phyloP scores from a whole-genome alignment of 1,284 basidiomycete genomes.

The Rhizopogon hawkerae region DNA sequence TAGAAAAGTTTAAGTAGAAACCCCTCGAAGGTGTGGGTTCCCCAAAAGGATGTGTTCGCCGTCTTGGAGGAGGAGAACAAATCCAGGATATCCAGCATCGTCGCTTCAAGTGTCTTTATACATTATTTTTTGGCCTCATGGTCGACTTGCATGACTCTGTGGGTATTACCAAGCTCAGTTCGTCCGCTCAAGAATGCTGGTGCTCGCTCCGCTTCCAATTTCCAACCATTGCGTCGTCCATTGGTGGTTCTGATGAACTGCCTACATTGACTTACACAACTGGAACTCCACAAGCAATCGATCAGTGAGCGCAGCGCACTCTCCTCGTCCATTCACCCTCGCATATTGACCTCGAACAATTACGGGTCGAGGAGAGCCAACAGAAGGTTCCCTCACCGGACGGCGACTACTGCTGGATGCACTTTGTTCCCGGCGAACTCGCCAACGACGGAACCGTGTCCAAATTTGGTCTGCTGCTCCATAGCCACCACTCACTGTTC shows the following conservation, averaged over 20 bases:
- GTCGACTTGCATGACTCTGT: not conserved
- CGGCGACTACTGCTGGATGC: not conserved
- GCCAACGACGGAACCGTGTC: not conserved
- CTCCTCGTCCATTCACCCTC: not conserved
- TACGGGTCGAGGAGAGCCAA: not conserved
- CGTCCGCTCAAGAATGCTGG: not conserved
- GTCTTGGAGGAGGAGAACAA: not conserved
- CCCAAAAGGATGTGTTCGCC: not conserved
- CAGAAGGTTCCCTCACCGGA: not conserved
- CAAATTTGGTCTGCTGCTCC: not conserved
- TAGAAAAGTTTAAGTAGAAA: not conserved
- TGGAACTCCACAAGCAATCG: not conserved
- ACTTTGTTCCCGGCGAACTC: not conserved
- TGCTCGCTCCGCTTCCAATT: not conserved
- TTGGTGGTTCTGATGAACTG: not conserved
- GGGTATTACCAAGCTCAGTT: not conserved
- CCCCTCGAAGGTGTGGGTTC: not conserved
- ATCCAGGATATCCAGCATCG: not conserved
- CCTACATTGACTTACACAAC: too few relatives aligned
- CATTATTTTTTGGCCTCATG: not conserved
- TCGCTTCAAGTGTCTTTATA: not conserved
- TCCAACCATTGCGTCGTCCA: not conserved
- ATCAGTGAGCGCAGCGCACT: not conserved
- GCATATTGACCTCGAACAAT: not conserved
- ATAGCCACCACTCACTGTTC: not conserved